Percentiles rank a stretch among this genome's conserved stretches.
Evolutionary conservation across 768 basidiomycete genomes (phyloP).

Genomic region (Daedaleopsis nitida): DNA sequence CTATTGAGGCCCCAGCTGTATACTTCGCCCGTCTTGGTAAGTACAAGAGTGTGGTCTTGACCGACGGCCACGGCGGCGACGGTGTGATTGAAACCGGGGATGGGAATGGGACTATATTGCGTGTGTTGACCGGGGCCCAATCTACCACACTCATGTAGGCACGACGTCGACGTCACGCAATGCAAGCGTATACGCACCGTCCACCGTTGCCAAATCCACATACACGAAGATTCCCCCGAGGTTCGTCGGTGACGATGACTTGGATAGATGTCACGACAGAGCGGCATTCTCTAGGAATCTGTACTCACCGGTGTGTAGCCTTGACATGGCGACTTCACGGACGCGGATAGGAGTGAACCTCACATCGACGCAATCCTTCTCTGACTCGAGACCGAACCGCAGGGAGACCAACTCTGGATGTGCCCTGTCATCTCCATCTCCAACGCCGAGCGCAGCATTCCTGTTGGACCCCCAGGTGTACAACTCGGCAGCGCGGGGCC

Average conservation of each 20-base stretch:
- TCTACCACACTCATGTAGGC: too few species aligned
- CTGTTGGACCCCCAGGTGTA: conserved; percentile 86
- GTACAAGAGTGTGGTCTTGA: conserved; percentile 91
- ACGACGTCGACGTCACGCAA: too few species aligned
- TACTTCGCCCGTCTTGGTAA: conserved; percentile 81
- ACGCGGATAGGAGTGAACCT: conserved; percentile 67
- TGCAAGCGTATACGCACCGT: conserved; percentile 52
- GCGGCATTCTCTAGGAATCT: neutral
- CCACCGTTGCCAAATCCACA: conserved; percentile 93
- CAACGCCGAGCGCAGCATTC: conserved; percentile 87
- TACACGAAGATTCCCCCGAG: conserved; percentile 69
- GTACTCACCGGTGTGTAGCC: conserved; percentile 76
- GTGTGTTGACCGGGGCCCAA: conserved; percentile 78
- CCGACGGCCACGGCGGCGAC: conserved; percentile 78
- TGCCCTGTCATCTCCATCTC: conserved; percentile 74
- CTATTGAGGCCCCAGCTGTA: conserved; percentile 91
- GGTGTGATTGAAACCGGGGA: conserved; percentile 55
- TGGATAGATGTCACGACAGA: neutral
- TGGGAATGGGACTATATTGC: conserved; percentile 59
- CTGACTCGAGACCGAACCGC: conserved; percentile 14
- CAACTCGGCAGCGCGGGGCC: conserved; percentile 51
- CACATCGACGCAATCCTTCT: conserved; percentile 34
- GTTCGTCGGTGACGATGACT: conserved; percentile 74
- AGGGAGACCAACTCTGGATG: conserved; percentile 58
- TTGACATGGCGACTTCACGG: conserved; percentile 77